Percentiles rank a stretch among this genome's conserved stretches.
Conservation (phyloP, 78 protist genomes). For the Paratrimastix pyriformis region DNA sequence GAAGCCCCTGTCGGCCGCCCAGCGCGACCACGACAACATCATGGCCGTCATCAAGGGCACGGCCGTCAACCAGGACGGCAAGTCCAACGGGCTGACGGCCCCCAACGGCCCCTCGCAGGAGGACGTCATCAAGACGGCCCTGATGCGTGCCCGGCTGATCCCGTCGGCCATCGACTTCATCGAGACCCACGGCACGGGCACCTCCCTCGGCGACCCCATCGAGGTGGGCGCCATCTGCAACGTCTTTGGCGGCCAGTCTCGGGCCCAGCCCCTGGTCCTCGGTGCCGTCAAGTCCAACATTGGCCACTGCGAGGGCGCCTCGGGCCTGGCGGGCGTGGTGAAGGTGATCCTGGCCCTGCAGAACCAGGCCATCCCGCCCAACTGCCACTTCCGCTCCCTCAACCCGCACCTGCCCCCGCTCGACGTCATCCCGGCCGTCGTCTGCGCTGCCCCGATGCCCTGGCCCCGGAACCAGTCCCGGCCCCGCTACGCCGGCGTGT, state of each 20-base stretch:
- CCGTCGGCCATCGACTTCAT: neutral
- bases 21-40: neutral
- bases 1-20: neutral
- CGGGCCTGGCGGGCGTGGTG: neutral
- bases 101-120: constrained; percentile 59
- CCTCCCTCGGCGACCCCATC: neutral
- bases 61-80: constrained; percentile 53
- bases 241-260: neutral
- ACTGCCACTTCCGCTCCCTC: neutral
- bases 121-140: constrained; percentile 36
- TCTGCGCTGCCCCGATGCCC: neutral
- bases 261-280: neutral
- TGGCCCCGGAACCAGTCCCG: neutral
- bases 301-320: neutral
- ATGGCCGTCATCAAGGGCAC: neutral
- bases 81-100: constrained; percentile 39
- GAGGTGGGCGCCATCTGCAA: neutral
- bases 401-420: no score
- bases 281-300: neutral
- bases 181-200: neutral
- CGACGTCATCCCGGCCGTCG: neutral
- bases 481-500: neutral
- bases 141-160: neutral
- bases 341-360: neutral
- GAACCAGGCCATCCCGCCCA: neutral